Conservation (phyloP, 2,329 filamentous ascomycete genomes). For the Alternaria consortialis region DNA sequence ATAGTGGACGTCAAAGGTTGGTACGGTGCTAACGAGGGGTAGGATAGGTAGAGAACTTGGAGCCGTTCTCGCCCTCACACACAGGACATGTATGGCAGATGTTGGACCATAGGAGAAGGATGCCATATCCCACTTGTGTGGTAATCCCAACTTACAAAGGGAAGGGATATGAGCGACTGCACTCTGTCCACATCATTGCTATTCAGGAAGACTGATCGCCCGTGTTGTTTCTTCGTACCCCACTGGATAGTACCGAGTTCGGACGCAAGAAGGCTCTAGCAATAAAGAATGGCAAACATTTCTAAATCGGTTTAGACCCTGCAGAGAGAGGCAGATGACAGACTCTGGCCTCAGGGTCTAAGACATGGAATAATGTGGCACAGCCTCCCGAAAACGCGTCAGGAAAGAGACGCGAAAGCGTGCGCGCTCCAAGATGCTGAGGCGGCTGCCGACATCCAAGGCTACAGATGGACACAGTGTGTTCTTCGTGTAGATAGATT, state of each 20-base stretch:
- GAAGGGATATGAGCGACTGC: conserved; percentile 11
- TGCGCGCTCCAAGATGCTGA: conserved; percentile 9
- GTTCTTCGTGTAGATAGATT: conserved; percentile 1
- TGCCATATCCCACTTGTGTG: conserved; percentile 2
- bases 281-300: conserved; percentile 22
- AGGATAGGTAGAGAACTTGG: neutral
- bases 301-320: conserved; percentile 36
- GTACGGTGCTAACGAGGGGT: conserved; percentile 2
- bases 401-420: conserved; percentile 18
- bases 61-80: conserved; percentile 1
- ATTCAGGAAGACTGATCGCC: conserved; percentile 6
- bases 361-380: conserved; percentile 45
- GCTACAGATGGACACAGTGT: conserved; percentile 3
- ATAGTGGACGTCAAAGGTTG: conserved; percentile 2
- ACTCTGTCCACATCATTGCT: conserved; percentile 4
- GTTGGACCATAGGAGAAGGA: neutral
- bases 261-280: conserved; percentile 11
- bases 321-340: conserved; percentile 47
- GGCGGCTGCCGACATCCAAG: conserved; percentile 2
- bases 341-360: conserved; percentile 38
- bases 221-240: conserved; percentile 12
- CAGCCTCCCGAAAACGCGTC: conserved; percentile 40
- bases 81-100: neutral
- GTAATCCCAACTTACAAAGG: conserved; percentile 5
- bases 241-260: conserved; percentile 14